These are phyloP conservation scores for Starmera caribaea DNA, from an alignment of 805 yeast genomes.

Conservation along the genomic window DNA sequence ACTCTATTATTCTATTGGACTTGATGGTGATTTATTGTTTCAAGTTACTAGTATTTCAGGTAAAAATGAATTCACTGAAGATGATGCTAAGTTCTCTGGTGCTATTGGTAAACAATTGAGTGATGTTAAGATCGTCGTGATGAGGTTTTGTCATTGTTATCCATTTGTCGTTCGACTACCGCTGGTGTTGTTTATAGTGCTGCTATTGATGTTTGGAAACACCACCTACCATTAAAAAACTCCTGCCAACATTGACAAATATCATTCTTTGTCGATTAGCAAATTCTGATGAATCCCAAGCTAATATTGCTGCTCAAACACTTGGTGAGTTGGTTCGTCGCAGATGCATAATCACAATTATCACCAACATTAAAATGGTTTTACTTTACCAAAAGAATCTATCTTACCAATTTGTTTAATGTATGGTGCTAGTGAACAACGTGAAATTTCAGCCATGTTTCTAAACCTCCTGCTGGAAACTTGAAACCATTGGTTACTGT, in stretches of 20 bases:
- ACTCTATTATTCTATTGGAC: constrained; percentile 90
- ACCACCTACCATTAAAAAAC: constrained; percentile 88
- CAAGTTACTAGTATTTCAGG: constrained; percentile 88
- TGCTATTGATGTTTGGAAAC: constrained; percentile 97
- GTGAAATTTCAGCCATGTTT: constrained; percentile 81
- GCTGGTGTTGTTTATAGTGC: constrained; percentile 81
- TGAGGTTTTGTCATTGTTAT: constrained; percentile 73
- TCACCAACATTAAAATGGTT: constrained; percentile 83
- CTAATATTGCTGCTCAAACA: constrained; percentile 86
- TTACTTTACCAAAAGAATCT: constrained; percentile 64
- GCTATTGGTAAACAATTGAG: constrained; percentile 57
- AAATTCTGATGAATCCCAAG: constrained; percentile 65
- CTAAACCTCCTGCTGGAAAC: constrained; percentile 73
- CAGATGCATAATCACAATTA: constrained; percentile 72
- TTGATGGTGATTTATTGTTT: constrained; percentile 89
- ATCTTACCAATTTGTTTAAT: constrained; percentile 86
- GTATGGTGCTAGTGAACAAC: constrained; percentile 80
- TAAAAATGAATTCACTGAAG: constrained; percentile 58
- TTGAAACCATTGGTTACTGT: constrained; percentile 85
- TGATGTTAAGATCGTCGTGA: constrained; percentile 82
- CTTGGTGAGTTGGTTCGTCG: constrained; percentile 92
- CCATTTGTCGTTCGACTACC: constrained; percentile 88
- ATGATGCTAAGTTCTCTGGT: constrained; percentile 32
- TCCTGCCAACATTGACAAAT: constrained; percentile 72
- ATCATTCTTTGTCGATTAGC: constrained; percentile 79